phyloP scores from a whole-genome alignment of 169 alveolate species.

The Cryptosporidium ryanae region DNA sequence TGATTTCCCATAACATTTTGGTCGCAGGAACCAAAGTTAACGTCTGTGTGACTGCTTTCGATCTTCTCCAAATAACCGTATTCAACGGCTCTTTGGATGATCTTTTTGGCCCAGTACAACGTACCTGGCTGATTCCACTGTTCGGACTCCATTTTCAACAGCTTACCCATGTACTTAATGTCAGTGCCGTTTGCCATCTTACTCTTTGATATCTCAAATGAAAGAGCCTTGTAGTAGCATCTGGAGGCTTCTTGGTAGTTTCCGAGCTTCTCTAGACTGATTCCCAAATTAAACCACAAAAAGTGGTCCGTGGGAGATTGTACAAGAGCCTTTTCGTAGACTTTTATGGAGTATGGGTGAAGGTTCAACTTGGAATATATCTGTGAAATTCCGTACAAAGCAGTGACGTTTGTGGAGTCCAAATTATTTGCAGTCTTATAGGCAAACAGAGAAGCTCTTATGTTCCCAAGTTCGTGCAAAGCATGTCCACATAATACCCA shows the following conservation, averaged over 20 bases:
- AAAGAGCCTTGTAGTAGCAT: conserved; percentile 51
- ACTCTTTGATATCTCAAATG: conserved; percentile 37
- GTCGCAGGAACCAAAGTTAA: not conserved
- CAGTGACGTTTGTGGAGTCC: conserved; percentile 34
- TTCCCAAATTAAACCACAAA: conserved; percentile 54
- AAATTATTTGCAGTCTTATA: conserved; percentile 56
- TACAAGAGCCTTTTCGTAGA: conserved; percentile 53
- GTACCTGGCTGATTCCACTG: conserved; percentile 65
- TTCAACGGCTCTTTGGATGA: conserved; percentile 42
- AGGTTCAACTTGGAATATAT: conserved; percentile 42
- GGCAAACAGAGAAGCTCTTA: conserved; percentile 40
- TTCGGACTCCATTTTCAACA: conserved; percentile 49
- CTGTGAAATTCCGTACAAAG: conserved; percentile 58
- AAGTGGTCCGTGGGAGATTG: conserved; percentile 61
- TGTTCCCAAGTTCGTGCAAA: conserved; percentile 53
- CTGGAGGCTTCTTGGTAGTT: conserved; percentile 56
- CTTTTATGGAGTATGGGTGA: conserved; percentile 20
- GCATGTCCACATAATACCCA: conserved; percentile 72
- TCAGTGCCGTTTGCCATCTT: conserved; percentile 9
- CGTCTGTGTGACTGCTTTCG: not conserved
- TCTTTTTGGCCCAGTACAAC: conserved; percentile 59
- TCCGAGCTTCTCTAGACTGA: conserved; percentile 26
- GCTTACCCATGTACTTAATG: conserved; percentile 65
- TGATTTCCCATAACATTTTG: not conserved
- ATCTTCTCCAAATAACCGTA: conserved; percentile 41